Base-by-base conservation (phyloP, 768 basidiomycete genomes). In the Mycena metata region DNA sequence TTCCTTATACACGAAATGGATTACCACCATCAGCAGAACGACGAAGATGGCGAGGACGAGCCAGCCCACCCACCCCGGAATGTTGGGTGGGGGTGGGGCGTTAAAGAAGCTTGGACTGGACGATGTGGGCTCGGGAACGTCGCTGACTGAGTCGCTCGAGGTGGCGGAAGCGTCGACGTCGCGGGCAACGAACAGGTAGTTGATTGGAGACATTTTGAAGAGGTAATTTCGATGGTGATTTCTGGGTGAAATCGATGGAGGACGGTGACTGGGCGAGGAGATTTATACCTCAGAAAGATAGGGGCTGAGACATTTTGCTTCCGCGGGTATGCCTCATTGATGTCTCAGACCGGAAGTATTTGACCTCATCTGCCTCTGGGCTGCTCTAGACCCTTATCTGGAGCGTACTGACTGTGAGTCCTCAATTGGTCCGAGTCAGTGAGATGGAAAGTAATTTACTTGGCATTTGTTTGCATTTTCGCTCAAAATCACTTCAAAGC, bases 241-340 rank as follows among this genome's bases (percentile, higher is more conserved):
- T 39, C 39, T 39, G 39, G 39, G 39, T 39, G n/a, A 13, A 26
- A 23, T 17, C 30, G 36, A 30, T 39, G 19, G 12, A 39, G 35
- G 9, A n/a, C 7, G 12, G 3, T n/a, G 35, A 39, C 11, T n/a
- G 35, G n/a, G n/a, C 19, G 19, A 12, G 17, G 13, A 11, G 10
- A 54, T 54, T 54, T 36, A n/a, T 21, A 13, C n/a, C 6, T 8
- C 3, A 33, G 12, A 39, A 11, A n/a, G 35, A 54, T 39, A 54
- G 52, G 52, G 52, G 52, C 35, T 39, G n/a, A 54, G 36, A 54
- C 52, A 54, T 54, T 54, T 54, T 54, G 35, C 35, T 54, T 54
- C 35, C 52, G 35, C 52, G 52, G 36, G 49, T 6, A 52, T n/a
- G n/a, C n/a, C n/a, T n/a, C n/a, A n/a, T n/a, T n/a, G n/a, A n/a